Evolutionary conservation across 2,329 filamentous ascomycete genomes (phyloP), one percentile per base, ranked within the genome.

Genomic region (Cladosporium cucumerinum): DNA sequence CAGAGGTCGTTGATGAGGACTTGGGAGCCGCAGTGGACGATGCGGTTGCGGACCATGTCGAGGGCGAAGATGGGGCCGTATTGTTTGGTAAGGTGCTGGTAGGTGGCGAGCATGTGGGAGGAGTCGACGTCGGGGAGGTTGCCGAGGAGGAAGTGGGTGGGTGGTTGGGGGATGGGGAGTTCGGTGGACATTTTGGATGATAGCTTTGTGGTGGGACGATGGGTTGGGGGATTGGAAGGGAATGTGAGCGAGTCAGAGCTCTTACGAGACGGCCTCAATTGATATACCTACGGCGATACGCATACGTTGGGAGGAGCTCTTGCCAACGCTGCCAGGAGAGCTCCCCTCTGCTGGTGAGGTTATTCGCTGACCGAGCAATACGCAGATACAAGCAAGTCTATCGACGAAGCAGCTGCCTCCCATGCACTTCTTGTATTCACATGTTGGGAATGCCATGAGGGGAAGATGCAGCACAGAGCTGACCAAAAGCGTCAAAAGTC

Each of bases 141-240:
- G 32, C 89, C 89, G 23, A 91, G 66, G 34, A 91, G 74, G 1
- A 87, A 89, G 65, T 89, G 78, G 3, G 85, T 86, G 59, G 82
- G 82, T 26, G 88, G 88, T 57, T 85, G 82, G 1, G 88, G 88
- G 25, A 63, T 63, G 23, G 61, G 43, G 25, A 63, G 32, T 48
- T 63, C 61, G 30, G 51, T 32, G 25, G 51, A 28, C 51, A 52
- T 52, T 28, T 12, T 26, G 23, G 48, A 5, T 30, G 25, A n/a
- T 12, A 25, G 7, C 5, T 12, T 23, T 1, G 11, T 49, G 46
- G 5, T 49, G 32, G 26, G 51, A 6, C 32, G 25, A 3, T 30
- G 49, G 16, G 26, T 21, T 5, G 51, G n/a, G 18, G 23, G 48
- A 18, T 7, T 2, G 21, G 23, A 16, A 25, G 5, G 48, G 48